Conservation (phyloP, 164 flowering plant genomes). For the Tetrastigma voinierianum region DNA sequence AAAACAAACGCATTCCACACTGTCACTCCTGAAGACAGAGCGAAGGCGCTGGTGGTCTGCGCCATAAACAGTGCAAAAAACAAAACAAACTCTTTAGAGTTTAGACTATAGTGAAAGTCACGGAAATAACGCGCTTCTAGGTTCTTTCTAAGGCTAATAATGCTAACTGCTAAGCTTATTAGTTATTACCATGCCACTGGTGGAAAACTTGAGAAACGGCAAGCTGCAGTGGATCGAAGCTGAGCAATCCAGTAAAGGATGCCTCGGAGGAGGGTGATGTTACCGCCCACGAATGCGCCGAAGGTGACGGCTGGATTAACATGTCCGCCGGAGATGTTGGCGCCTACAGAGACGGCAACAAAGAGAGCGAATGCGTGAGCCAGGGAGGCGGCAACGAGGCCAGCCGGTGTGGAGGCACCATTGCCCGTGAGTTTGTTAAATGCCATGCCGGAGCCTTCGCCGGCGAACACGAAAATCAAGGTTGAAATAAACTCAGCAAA, state of each 20-base stretch:
- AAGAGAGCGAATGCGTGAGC: conserved; percentile 60
- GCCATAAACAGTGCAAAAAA: not conserved
- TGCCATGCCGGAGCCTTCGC: conserved; percentile 78
- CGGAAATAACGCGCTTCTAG: not conserved
- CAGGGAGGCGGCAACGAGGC: conserved; percentile 54
- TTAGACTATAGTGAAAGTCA: not conserved
- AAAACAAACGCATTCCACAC: conserved; percentile 65
- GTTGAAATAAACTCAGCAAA: conserved; percentile 74
- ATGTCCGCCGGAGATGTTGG: conserved; percentile 66
- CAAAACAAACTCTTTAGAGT: not conserved
- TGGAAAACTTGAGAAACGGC: conserved; percentile 48
- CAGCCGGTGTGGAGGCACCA: conserved; percentile 44
- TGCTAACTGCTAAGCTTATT: not conserved
- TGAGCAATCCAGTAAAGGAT: conserved; percentile 62
- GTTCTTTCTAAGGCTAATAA: no score
- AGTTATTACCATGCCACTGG: conserved; percentile 55
- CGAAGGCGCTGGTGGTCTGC: conserved; percentile 43
- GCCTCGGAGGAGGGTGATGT: conserved; percentile 52
- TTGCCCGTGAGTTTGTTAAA: conserved; percentile 43
- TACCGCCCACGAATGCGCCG: conserved; percentile 58
- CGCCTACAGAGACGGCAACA: conserved; percentile 48
- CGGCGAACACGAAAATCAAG: conserved; percentile 74
- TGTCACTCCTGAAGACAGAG: conserved; percentile 47
- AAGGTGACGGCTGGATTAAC: conserved; percentile 67
- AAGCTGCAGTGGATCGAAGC: conserved; percentile 51